Evolutionary conservation across 2,329 filamentous ascomycete genomes (phyloP), one percentile per base, ranked within the genome.

Genomic region (Microdochium trichocladiopsis): DNA sequence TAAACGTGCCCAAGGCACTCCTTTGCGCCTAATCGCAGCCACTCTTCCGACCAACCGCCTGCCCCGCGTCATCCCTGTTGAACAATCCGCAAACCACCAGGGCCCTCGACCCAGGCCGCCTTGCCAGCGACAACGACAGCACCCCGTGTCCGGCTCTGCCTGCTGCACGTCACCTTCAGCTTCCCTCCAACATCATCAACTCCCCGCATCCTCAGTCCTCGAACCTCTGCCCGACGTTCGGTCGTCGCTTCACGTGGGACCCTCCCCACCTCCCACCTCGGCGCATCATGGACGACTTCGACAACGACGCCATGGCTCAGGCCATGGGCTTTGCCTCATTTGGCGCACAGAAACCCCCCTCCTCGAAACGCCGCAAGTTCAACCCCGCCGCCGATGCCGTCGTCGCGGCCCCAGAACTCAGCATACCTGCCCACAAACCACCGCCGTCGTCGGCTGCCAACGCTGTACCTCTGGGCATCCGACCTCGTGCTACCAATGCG

Each of bases 281-380:
- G 60, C 62, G 64, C 51, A 18, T 18, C 21, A 53, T 57, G 37
- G 37, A 47, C 28, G 63, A 68, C 36, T 63, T 64, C n/a, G 63
- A 63, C 21, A 74, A 79, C 49, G 70, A 72, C 43, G 79, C 79
- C 50, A 83, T 89, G 66, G 83, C 84, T 22, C 78, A 80, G 43
- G 77, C 80, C 48, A 86, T 91, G 83, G 88, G 88, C 56, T 91
- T 91, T 68, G 78, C 83, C 9, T 78, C 80, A 53, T 92, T 92
- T 63, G 87, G 87, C 58, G 68, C 70, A 10, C 72, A 78, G 58
- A 65, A 72, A 50, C 70, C 67, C 2, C 71, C 77, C 1, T 74
- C 75, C 45, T 16, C 11, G 11, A 88, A 87, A 66, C 87, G 87
- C 65, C 79, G 86, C 55, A 85, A 84, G 62, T 86, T 82, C 67